Conservation (phyloP, 116 monocot species). For the Iris pallida region DNA sequence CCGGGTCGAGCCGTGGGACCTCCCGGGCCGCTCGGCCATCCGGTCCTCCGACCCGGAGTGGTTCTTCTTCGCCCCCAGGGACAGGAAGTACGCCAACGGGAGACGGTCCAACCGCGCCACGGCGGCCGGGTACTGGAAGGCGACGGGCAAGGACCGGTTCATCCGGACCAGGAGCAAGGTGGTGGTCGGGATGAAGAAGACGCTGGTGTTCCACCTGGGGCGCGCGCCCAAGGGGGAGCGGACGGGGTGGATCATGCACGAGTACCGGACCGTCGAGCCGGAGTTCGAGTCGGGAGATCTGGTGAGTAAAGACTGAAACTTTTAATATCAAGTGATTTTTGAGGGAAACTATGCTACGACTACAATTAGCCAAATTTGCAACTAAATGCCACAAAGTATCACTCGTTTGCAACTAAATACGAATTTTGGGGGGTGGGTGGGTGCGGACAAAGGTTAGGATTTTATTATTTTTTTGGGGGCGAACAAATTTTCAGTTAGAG, state of each 20-base stretch:
- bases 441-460: too few species aligned
- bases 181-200: conserved; percentile 28
- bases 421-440: too few species aligned
- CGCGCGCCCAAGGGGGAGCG: conserved; percentile 18
- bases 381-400: too few species aligned
- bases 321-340: too few species aligned
- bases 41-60: conserved; percentile 48
- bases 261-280: conserved; percentile 18
- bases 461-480: too few species aligned
- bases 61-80: conserved; percentile 51
- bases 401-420: too few species aligned
- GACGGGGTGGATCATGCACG: conserved; percentile 31
- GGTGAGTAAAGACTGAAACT: background rate
- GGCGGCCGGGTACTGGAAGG: conserved; percentile 33
- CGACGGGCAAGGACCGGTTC: conserved; percentile 27
- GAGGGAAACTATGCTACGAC: too few species aligned
- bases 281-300: conserved; percentile 11
- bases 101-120: conserved; percentile 26
- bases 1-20: conserved; percentile 79
- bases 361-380: too few species aligned
- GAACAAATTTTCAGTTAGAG: too few species aligned
- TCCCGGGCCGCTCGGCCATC: conserved; percentile 35
- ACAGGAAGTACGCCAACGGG: conserved; percentile 28
- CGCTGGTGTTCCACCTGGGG: conserved; percentile 28
- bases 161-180: conserved; percentile 7